Conservation (phyloP, 2,329 filamentous ascomycete species). For the Ophiostoma pallidulum region DNA sequence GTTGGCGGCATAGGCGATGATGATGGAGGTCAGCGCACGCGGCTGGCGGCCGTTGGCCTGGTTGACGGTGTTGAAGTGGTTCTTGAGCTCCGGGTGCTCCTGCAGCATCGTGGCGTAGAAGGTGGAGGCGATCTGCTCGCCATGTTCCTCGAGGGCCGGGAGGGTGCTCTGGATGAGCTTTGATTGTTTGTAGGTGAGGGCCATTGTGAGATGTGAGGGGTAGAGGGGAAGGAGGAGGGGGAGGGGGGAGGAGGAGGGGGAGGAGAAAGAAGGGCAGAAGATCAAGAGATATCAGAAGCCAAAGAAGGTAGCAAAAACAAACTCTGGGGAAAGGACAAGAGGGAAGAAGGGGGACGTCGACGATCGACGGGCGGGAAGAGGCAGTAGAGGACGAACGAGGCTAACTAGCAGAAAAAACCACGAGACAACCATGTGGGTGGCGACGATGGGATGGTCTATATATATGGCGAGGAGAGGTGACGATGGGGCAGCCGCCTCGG, state of each 20-base stretch:
- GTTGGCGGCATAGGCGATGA: slow-evolving; percentile 62
- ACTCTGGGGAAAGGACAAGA: background rate
- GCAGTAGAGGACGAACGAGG: background rate
- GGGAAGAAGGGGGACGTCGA: background rate
- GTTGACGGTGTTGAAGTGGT: slow-evolving; percentile 61
- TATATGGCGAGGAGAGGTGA: background rate
- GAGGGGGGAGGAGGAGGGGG: background rate
- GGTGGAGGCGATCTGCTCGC: slow-evolving; percentile 56
- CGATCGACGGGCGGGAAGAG: background rate
- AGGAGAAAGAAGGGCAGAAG: background rate
- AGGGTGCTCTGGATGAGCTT: slow-evolving; percentile 61
- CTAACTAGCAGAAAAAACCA: background rate
- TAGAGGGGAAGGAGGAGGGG: too few relatives aligned
- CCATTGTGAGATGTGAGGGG: slow-evolving; percentile 17
- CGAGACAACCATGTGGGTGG: slow-evolving; percentile 2
- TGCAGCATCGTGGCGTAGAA: slow-evolving; percentile 63
- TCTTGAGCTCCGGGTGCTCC: slow-evolving; percentile 56
- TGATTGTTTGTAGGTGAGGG: slow-evolving; percentile 45
- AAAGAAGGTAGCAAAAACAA: background rate
- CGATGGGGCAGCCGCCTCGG: too few relatives aligned
- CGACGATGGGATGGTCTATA: background rate
- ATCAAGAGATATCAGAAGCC: background rate
- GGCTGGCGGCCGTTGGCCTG: slow-evolving; percentile 54
- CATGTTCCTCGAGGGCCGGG: slow-evolving; percentile 58
- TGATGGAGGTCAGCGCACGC: slow-evolving; percentile 50